A percentile compares a stretch with the other conserved stretches of the same genome.
phyloP scores from a whole-genome alignment of 192 early-diverging fungal genomes.

The Coemansia sp. region DNA sequence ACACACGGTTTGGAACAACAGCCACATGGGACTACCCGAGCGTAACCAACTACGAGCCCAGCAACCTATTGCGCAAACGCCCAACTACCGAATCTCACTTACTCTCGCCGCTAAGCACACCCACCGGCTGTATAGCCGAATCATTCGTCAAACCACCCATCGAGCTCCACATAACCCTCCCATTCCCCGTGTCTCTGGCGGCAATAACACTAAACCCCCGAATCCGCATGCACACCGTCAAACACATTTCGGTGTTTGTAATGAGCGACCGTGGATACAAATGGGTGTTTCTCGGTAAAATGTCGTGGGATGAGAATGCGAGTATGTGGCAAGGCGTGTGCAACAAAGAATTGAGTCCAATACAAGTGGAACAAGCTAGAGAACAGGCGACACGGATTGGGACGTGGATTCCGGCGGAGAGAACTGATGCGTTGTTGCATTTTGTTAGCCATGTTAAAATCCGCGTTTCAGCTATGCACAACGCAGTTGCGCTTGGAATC shows the following conservation, averaged over 20 bases:
- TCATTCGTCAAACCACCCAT: slow-evolving; percentile 33
- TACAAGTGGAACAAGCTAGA: neutral
- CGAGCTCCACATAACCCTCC: slow-evolving; percentile 14
- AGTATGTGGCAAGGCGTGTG: slow-evolving; percentile 2
- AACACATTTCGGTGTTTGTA: slow-evolving; percentile 1
- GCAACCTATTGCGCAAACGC: slow-evolving; percentile 10
- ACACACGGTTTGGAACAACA: slow-evolving; percentile 16
- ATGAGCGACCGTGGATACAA: neutral
- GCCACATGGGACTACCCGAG: slow-evolving; percentile 10
- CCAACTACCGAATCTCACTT: neutral
- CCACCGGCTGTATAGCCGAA: slow-evolving; percentile 18
- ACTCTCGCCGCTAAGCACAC: neutral
- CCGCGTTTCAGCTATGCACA: slow-evolving; percentile 20
- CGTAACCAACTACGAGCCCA: slow-evolving; percentile 19
- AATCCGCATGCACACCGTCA: slow-evolving; percentile 10
- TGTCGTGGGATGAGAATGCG: neutral
- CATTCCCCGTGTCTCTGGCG: slow-evolving; percentile 17
- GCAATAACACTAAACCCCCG: slow-evolving; percentile 17
- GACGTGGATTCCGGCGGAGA: slow-evolving; percentile 10
- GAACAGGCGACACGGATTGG: neutral
- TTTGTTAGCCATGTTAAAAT: slow-evolving; percentile 12
- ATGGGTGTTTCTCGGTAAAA: slow-evolving; percentile 11
- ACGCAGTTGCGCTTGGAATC: slow-evolving; percentile 12
- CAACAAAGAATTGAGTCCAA: slow-evolving; percentile 16
- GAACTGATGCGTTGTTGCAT: slow-evolving; percentile 5